A percentile compares a stretch with the other conserved stretches of the same genome.
phyloP scores from a whole-genome alignment of 2,329 filamentous ascomycete species.

The Nectriaceae sp. region DNA sequence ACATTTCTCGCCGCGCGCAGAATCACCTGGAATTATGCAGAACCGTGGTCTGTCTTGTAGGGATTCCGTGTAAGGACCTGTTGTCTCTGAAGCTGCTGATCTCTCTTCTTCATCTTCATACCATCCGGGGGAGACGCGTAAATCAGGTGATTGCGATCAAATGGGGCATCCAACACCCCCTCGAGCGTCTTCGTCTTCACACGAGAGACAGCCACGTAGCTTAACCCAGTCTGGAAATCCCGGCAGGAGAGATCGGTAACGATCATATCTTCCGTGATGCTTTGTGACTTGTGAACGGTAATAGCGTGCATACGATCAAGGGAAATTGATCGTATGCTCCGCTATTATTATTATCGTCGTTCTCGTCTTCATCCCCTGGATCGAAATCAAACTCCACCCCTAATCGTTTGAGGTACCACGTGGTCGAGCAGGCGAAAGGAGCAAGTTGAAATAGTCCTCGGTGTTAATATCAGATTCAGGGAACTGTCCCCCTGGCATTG shows the following conservation, averaged over 20 bases:
- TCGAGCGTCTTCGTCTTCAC: constrained; percentile 13
- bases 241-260: constrained; percentile 14
- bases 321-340: constrained; percentile 4
- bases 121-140: constrained; percentile 6
- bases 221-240: constrained; percentile 12
- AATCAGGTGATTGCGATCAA: constrained; percentile 5
- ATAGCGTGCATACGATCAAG: constrained; percentile 9
- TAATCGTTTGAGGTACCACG: too few species aligned
- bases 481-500: too few species aligned
- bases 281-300: constrained; percentile 11
- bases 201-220: constrained; percentile 14
- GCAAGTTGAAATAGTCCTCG: too few species aligned
- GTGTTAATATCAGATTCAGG: too few species aligned
- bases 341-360: constrained; percentile 2
- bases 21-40: too few species aligned
- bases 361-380: too few species aligned
- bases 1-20: too few species aligned
- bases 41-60: too few species aligned
- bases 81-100: constrained; percentile 8
- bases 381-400: too few species aligned
- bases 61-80: constrained; percentile 9
- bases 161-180: constrained; percentile 9
- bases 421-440: too few species aligned
- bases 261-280: constrained; percentile 16
- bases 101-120: constrained; percentile 10